Conservation (phyloP, 225 moss, liverwort and hornwort species). For the Antitrichia curtipendula region DNA sequence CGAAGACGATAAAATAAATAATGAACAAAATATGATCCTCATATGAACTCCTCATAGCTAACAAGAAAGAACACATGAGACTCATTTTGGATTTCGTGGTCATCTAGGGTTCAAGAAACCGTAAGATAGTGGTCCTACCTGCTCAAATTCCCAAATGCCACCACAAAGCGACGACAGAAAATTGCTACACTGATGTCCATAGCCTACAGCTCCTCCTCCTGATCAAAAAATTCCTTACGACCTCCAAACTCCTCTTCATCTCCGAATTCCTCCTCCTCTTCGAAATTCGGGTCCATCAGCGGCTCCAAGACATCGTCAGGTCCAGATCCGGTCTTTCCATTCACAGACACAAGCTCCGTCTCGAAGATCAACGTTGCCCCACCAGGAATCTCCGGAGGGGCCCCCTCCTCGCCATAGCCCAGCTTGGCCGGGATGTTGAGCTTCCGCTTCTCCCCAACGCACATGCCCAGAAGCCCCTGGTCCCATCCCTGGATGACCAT, state of each 20-base stretch:
- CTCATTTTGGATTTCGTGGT: background rate
- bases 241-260: background rate
- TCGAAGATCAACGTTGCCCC: slow-evolving; percentile 92
- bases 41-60: background rate
- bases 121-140: background rate
- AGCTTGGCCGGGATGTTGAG: slow-evolving; percentile 84
- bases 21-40: background rate
- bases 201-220: background rate
- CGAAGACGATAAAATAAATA: background rate
- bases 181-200: background rate
- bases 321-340: slow-evolving; percentile 28
- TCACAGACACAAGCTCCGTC: slow-evolving; percentile 82
- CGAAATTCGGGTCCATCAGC: background rate
- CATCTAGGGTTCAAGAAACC: background rate
- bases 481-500: slow-evolving; percentile 91
- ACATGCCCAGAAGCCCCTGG: slow-evolving; percentile 78
- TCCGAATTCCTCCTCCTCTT: slow-evolving; percentile 8
- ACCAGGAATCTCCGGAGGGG: slow-evolving; percentile 76
- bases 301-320: slow-evolving; percentile 18
- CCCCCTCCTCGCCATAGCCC: slow-evolving; percentile 64
- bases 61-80: background rate
- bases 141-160: background rate
- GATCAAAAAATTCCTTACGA: background rate
- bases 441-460: slow-evolving; percentile 87
- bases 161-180: background rate